Evolutionary conservation across 1,284 basidiomycete species (phyloP).

Genomic region (Xanthoconium separans): DNA sequence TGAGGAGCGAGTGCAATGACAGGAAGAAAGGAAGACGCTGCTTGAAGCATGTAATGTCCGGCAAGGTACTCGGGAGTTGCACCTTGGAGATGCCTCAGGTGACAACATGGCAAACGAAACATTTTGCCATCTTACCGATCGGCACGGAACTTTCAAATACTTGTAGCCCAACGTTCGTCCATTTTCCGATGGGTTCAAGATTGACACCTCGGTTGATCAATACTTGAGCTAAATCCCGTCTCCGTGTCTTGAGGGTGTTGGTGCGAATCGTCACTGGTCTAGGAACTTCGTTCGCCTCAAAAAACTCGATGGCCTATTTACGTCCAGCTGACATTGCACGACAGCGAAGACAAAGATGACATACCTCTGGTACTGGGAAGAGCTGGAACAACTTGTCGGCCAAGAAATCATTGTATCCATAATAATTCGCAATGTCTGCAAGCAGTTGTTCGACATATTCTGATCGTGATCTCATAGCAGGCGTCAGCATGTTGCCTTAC

Average conservation of each 20-base stretch:
- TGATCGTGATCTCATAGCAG: conserved; percentile 63
- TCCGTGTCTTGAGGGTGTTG: conserved; percentile 92
- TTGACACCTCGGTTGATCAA: conserved; percentile 96
- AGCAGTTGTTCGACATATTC: conserved; percentile 92
- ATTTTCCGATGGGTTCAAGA: conserved; percentile 97
- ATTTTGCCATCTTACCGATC: conserved; percentile 55
- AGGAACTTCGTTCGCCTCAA: conserved; percentile 96
- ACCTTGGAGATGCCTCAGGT: conserved; percentile 37
- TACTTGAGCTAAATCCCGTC: conserved; percentile 92
- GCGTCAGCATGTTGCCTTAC: conserved; percentile 16
- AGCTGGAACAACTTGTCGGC: conserved; percentile 93
- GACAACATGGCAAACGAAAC: background rate
- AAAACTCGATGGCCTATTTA: conserved; percentile 92
- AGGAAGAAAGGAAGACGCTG: conserved; percentile 98
- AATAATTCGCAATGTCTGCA: conserved; percentile 89
- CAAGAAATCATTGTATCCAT: conserved; percentile 97
- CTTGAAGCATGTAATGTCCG: conserved; percentile 99
- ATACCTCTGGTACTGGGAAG: conserved; percentile 91
- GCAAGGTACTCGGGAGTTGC: conserved; percentile 99
- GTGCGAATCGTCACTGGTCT: conserved; percentile 98
- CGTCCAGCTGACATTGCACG: conserved; percentile 4
- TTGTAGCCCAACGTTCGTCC: conserved; percentile 98
- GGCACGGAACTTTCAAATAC: conserved; percentile 97
- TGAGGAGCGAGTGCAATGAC: conserved; percentile 95
- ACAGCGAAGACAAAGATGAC: conserved; percentile 1